Conservation (phyloP, 768 basidiomycete genomes). For the Leccinum imitatum region DNA sequence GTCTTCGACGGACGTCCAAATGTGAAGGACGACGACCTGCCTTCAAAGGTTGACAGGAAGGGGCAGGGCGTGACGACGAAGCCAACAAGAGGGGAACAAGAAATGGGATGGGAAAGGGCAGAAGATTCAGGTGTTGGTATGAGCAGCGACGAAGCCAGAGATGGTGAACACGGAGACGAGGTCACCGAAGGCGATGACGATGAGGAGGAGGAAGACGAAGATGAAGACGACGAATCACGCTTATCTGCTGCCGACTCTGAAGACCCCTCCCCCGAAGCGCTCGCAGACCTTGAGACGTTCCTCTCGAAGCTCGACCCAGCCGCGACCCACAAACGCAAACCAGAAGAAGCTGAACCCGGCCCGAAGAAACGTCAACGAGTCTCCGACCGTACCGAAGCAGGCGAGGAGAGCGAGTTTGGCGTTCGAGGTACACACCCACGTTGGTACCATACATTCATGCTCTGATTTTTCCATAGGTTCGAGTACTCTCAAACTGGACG, state of each 20-base stretch:
- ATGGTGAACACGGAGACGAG: constrained; percentile 18
- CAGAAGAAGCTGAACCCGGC: constrained; percentile 26
- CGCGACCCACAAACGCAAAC: constrained; percentile 57
- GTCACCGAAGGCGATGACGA: constrained; percentile 35
- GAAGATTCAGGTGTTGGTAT: constrained; percentile 30
- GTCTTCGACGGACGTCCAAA: constrained; percentile 64
- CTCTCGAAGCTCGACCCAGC: constrained; percentile 63
- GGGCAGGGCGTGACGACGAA: constrained; percentile 43
- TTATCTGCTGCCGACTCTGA: constrained; percentile 49
- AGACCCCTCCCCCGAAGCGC: constrained; percentile 50
- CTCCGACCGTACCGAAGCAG: constrained; percentile 73
- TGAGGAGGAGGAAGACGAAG: constrained; percentile 7
- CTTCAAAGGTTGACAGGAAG: constrained; percentile 14
- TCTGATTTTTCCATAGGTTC: constrained; percentile 21
- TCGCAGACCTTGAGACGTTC: constrained; percentile 70
- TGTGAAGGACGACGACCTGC: constrained; percentile 12
- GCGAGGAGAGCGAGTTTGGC: constrained; percentile 80
- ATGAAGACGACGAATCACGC: constrained; percentile 45
- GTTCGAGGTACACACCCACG: constrained; percentile 43
- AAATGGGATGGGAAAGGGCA: constrained; percentile 28
- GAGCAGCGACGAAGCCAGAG: constrained; percentile 38
- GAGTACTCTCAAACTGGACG: constrained; percentile 61
- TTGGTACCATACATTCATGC: neutral
- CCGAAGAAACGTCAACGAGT: constrained; percentile 57
- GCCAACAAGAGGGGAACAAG: constrained; percentile 46